phyloP scores from a whole-genome alignment of 2,329 filamentous ascomycete genomes.

The Fusarium clavum region DNA sequence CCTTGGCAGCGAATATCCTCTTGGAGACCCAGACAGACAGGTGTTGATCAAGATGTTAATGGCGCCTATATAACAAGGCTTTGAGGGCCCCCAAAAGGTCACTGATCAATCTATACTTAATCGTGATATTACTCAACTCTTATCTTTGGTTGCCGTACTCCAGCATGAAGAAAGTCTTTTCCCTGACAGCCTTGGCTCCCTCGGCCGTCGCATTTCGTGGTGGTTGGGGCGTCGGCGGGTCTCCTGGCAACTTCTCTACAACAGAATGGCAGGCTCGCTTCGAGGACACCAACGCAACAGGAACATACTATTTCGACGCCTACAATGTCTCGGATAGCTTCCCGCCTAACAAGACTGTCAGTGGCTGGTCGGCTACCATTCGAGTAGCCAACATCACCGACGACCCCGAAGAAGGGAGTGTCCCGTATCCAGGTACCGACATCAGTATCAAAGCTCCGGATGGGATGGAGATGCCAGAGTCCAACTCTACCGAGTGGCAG shows the following conservation, averaged over 20 bases:
- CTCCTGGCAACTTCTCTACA: slow-evolving; percentile 1
- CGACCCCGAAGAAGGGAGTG: slow-evolving; percentile 10
- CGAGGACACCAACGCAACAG: slow-evolving; percentile 20
- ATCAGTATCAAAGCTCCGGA: slow-evolving; percentile 22
- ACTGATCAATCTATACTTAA: not conserved
- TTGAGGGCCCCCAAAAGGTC: not conserved
- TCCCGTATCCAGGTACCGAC: slow-evolving; percentile 14
- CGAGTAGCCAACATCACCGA: slow-evolving; percentile 23
- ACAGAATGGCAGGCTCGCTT: slow-evolving; percentile 19
- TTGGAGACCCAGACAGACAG: not conserved
- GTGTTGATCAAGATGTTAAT: not conserved
- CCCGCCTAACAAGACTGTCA: slow-evolving; percentile 14
- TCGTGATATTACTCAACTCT: not conserved
- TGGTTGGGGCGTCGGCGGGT: not conserved
- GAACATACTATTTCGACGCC: slow-evolving; percentile 11
- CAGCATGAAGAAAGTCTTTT: slow-evolving; percentile 1
- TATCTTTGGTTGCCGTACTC: no score
- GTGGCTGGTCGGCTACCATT: slow-evolving; percentile 17
- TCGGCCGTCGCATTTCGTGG: slow-evolving; percentile 10
- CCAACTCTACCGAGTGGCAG: slow-evolving; percentile 15
- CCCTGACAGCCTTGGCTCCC: not conserved
- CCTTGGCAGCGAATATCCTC: not conserved
- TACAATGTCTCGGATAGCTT: slow-evolving; percentile 17
- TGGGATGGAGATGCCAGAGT: slow-evolving; percentile 8
- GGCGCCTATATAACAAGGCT: not conserved